Base-by-base conservation (phyloP, 352 stramenopile species). In the Thraustotheca clavata region DNA sequence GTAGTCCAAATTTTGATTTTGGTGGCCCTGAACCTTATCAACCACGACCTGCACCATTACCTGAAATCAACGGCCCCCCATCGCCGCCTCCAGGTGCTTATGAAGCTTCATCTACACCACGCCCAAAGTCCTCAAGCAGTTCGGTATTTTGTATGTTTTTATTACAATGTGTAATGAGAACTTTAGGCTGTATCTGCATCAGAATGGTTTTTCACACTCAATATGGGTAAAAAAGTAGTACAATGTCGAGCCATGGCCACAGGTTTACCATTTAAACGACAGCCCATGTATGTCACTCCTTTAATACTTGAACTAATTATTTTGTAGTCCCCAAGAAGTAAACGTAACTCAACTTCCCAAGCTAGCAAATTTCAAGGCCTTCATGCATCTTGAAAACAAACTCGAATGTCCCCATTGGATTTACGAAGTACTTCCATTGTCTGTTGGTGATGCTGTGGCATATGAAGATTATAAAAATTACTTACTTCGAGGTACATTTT, bases 381-480 rank as follows among this genome's bases (percentile, higher is more conserved):
- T 92, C 54, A 68, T 92, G 55, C 78, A 86, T 68, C 61, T 88
- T 29, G 71, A 84, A 9, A 72, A 46, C 22, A 62, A 76, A 29
- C 70, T 70, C 11, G 71, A 83, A 22, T 65, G 87, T 31, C 59
- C 69, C 38, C 73, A 79, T 32, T 63, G 73, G 35, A 79, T 92
- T 11, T 92, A 92, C 61, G 83, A 90, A 46, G 57, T 92, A 41
- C 62, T 74, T 12, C 83, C 83, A 0, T 76, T 87, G 31, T 68
- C 75, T 12, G 77, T 83, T 41, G 59, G 67, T 9, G 83, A 92
- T 59, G 59, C 69, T 12, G 59, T 20, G 26, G 77, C 76, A 33
- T 90, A 89, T 54, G 71, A 77, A 8, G 83, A 87, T 27, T 88
- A 87, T 65, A 67, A 69, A 4, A 70, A 77, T 39, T 90, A 92